Conservation (phyloP, 2,329 filamentous ascomycete species). For the Mollisia scopiformis region DNA sequence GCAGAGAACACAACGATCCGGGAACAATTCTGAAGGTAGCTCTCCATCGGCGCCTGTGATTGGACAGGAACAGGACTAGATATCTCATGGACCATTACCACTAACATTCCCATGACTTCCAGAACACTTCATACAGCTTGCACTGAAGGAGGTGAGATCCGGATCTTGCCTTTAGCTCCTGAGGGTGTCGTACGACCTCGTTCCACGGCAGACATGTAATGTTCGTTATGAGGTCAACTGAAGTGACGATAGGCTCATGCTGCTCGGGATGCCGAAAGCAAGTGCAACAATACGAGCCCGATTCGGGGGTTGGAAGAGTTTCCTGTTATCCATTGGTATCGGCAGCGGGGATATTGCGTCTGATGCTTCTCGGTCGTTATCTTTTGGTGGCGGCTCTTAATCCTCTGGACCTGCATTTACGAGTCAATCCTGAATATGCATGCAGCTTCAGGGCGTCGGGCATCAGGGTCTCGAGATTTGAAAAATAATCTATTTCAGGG, state of each 20-base stretch:
- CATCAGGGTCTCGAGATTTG: background rate
- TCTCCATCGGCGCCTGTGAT: background rate
- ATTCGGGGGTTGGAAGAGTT: background rate
- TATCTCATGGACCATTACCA: background rate
- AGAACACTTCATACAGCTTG: background rate
- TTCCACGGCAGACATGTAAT: background rate
- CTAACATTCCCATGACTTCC: background rate
- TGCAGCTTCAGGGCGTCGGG: background rate
- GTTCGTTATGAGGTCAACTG: background rate
- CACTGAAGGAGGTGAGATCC: background rate
- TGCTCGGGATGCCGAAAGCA: constrained; percentile 5
- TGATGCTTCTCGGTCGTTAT: background rate
- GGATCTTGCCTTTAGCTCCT: background rate
- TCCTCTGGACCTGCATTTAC: constrained; percentile 1
- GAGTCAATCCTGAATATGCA: background rate
- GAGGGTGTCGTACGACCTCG: background rate
- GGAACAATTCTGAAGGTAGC: background rate
- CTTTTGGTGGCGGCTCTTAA: background rate
- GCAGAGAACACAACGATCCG: background rate
- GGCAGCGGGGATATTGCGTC: background rate
- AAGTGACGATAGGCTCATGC: background rate
- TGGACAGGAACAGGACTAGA: background rate
- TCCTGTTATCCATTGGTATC: background rate
- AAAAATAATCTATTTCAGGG: background rate
- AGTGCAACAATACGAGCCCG: constrained; percentile 7